Evolutionary conservation across 495 filamentous ascomycete genomes (phyloP), one percentile per base, ranked within the genome.

Genomic region (Penicillium longicatenatum): DNA sequence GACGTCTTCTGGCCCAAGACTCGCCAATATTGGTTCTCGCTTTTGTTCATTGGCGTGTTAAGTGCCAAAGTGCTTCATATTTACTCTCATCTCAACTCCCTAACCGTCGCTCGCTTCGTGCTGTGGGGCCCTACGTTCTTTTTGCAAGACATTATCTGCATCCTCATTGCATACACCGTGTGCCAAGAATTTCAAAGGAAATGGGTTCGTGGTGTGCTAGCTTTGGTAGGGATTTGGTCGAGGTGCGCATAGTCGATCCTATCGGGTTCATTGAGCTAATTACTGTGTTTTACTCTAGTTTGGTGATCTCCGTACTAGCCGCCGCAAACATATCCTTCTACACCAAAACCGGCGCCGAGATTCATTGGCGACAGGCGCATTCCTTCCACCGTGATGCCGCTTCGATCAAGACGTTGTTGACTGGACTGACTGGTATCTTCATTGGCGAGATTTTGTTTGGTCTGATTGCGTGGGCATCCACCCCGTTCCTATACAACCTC

Each of bases 81-180:
- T 50, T 74, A 70, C 61, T 70, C 72, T 24, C 74, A 77, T 51
- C 48, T 71, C 16, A 63, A 66, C 50, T 75, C 74, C 0, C 57
- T 77, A 16, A 67, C 69, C 3, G 42, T 57, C 24, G 45, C 37
- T 24, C 65, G 69, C 41, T 71, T 77, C 37, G 43, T 71, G 11
- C 58, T 71, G n/a, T 77, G 74, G 74, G 74, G 70, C 12, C 57
- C 69, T 24, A 75, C 74, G 6, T 75, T 77, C 39, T 70, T 75
- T 50, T 54, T 70, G 16, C 72, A 77, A 52, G 74, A 77, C 73
- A 59, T 73, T 45, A 52, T 62, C 9, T 63, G 69, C 22, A 59
- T 72, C 11, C 47, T 74, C 6, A 33, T 74, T 24, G 50, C 65
- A 16, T 68, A 67, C 5, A 44, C 53, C 19, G 45, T 69, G 33